These are phyloP conservation scores for Alloteropsis angusta DNA, from an alignment of 202 grass and related monocot genomes.

Conservation along the genomic window DNA sequence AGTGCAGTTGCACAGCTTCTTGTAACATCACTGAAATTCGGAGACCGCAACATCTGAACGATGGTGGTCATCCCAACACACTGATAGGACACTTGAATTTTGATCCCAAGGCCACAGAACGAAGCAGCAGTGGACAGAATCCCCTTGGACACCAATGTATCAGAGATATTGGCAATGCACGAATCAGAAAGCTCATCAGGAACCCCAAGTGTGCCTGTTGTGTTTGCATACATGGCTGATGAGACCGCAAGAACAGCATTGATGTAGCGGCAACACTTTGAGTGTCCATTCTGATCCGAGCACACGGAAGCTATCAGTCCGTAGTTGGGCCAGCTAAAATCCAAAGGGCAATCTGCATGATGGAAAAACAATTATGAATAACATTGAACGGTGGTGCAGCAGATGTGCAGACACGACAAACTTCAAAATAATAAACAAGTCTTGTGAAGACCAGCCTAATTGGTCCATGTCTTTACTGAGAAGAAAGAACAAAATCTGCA, in stretches of 20 bases:
- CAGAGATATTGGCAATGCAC: constrained; percentile 56
- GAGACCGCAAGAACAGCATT: constrained; percentile 81
- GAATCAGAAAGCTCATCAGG: constrained; percentile 41
- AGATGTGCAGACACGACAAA: not conserved
- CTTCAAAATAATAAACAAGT: not conserved
- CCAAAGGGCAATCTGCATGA: constrained; percentile 73
- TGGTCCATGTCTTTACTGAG: not conserved
- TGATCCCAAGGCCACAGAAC: constrained; percentile 79
- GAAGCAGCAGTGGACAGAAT: constrained; percentile 43
- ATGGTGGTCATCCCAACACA: constrained; percentile 77
- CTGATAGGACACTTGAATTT: constrained; percentile 74
- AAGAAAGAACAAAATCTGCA: not conserved
- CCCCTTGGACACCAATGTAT: constrained; percentile 60
- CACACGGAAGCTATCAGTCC: constrained; percentile 56
- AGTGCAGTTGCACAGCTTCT: constrained; percentile 50
- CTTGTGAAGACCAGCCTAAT: not conserved
- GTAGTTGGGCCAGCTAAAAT: constrained; percentile 87
- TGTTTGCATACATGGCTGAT: constrained; percentile 69
- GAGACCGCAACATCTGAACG: constrained; percentile 61
- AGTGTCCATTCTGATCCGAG: constrained; percentile 53
- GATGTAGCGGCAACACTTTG: constrained; percentile 89
- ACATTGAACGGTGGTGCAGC: not conserved
- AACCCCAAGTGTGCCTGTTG: constrained; percentile 67
- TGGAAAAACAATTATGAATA: not conserved
- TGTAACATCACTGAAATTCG: constrained; percentile 71